A percentile compares a stretch with the other conserved stretches of the same genome.
Conservation (phyloP, 176 grass and related monocot genomes). For the Triticum aestivum region IWGSC_CS_RefSeq_v2.1 NC_057803.1:564719154-564719653, state of each 20-base stretch:
- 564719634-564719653: neutral
- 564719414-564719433: slow-evolving; percentile 99
- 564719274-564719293: slow-evolving; percentile 31
- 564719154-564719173: neutral
- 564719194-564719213: neutral
- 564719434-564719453: slow-evolving; percentile 84
- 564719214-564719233: slow-evolving; percentile 18
- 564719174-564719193: neutral
- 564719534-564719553: neutral
- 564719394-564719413: slow-evolving; percentile 99
- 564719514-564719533: neutral
- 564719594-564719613: neutral
- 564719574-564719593: neutral
- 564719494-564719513: too few relatives aligned
- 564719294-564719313: slow-evolving; percentile 98
- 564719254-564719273: neutral
- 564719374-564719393: slow-evolving; percentile 98
- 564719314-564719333: slow-evolving; percentile 81
- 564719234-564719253: neutral
- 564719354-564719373: slow-evolving; percentile 95
- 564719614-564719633: neutral
- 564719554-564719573: neutral
- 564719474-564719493: neutral
- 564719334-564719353: slow-evolving; percentile 95
- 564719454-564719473: slow-evolving; percentile 9